Evolutionary conservation across 2,329 filamentous ascomycete genomes (phyloP), one percentile per base, ranked within the genome.

Genomic region (Botryosphaeria agaves): DNA sequence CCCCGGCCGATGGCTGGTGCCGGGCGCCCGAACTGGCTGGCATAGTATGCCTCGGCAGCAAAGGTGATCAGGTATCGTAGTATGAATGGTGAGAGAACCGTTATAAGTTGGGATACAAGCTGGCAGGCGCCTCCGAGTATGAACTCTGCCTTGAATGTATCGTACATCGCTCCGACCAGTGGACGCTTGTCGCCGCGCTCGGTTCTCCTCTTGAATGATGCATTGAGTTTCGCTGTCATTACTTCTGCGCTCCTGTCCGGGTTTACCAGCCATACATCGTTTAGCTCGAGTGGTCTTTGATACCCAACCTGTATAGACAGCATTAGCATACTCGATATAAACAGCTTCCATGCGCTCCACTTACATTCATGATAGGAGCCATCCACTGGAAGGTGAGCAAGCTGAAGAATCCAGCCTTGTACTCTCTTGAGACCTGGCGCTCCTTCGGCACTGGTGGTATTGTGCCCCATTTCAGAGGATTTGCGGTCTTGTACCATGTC

Each of bases 221-320:
- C 62, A 35, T 74, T 66, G 27, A 92, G 57, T 40, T 65, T 76
- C 5, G 56, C 52, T 5, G 79, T 73, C 51, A 93, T 60, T 7
- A 72, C 59, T 37, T 81, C 72, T 26, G 82, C 73, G 11, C 72
- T 68, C 36, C 89, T 68, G 36, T 79, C 59, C 0, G 85, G 85
- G 38, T 94, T 94, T 41, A 95, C 79, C 1, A 64, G 59, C 77
- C 84, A 95, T 34, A 98, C 72, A 49, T 98, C 89, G 40, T 79
- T 80, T 32, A 75, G 57, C 45, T 93, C 77, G 2, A 98, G 65
- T 2, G 75, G 72, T 9, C 89, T 75, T 47, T 82, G 75, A 53
- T 94, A 95, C 20, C 89, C 89, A 23, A 73, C 69, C 74, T 82
- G 41, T 15, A 26, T 3, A 24, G 7, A n/a, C 26, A 23, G 32